phyloP scores from a whole-genome alignment of 768 basidiomycete genomes.

The Hypholoma sublateritium region DNA sequence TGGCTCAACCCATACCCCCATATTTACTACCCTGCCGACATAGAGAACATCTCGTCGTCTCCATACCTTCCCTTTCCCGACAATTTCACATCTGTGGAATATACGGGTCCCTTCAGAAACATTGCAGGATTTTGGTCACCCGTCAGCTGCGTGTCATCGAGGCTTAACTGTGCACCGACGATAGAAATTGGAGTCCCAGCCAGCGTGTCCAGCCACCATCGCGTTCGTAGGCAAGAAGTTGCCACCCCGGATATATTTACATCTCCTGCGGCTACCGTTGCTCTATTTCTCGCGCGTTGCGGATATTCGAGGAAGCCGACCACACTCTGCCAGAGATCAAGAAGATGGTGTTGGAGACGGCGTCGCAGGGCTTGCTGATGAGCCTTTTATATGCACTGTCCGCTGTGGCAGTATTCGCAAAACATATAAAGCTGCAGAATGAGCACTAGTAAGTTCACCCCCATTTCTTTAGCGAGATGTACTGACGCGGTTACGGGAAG shows the following conservation, averaged over 20 bases:
- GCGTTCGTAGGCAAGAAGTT: constrained; percentile 26
- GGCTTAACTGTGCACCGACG: background rate
- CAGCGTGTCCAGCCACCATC: background rate
- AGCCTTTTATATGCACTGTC: constrained; percentile 63
- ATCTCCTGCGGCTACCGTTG: constrained; percentile 52
- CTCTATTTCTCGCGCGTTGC: constrained; percentile 69
- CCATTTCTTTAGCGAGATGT: background rate
- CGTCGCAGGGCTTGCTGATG: constrained; percentile 35
- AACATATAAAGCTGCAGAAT: constrained; percentile 61
- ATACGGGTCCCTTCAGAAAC: too few species aligned
- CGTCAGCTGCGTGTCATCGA: background rate
- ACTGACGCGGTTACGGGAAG: constrained; percentile 39
- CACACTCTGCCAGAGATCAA: constrained; percentile 57
- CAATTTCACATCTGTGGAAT: background rate
- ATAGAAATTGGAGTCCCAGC: background rate
- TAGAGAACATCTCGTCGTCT: background rate
- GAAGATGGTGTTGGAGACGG: constrained; percentile 28
- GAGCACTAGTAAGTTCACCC: constrained; percentile 48
- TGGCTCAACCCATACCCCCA: background rate
- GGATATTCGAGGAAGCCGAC: constrained; percentile 65
- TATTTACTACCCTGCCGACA: background rate
- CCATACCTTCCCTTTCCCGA: background rate
- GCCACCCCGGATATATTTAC: constrained; percentile 32
- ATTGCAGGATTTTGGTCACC: too few species aligned
- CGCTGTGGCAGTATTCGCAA: constrained; percentile 65